Conservation (phyloP, 2,329 filamentous ascomycete species). For the Penicillium sp. region DNA sequence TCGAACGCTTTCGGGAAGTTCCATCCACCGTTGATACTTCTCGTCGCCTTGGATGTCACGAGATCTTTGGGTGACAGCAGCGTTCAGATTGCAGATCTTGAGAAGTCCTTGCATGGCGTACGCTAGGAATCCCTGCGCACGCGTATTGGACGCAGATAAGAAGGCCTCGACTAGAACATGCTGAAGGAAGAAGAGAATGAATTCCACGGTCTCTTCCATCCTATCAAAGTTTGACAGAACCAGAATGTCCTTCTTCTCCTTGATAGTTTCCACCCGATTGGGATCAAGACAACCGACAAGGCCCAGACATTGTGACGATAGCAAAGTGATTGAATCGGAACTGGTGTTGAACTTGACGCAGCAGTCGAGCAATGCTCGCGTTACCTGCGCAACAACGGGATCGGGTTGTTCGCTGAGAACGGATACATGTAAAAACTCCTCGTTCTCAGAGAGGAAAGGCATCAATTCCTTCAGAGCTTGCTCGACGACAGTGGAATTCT, state of each 20-base stretch:
- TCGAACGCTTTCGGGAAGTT: conserved; percentile 73
- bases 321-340: conserved; percentile 66
- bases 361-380: conserved; percentile 81
- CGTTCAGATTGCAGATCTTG: conserved; percentile 71
- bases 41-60: conserved; percentile 59
- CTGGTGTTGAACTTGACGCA: conserved; percentile 75
- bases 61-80: conserved; percentile 54
- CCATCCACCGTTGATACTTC: conserved; percentile 73
- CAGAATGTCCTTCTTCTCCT: conserved; percentile 79
- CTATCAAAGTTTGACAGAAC: conserved; percentile 84
- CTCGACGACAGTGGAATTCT: conserved; percentile 81
- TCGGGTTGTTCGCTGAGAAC: conserved; percentile 83
- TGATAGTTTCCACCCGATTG: conserved; percentile 78
- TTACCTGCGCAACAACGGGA: conserved; percentile 68
- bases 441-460: conserved; percentile 70
- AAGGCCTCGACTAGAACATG: conserved; percentile 90
- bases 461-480: conserved; percentile 78
- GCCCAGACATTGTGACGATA: conserved; percentile 82
- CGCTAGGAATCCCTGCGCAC: conserved; percentile 85
- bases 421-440: conserved; percentile 76
- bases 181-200: conserved; percentile 81
- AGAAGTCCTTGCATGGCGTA: conserved; percentile 94
- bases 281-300: conserved; percentile 89
- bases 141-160: conserved; percentile 83
- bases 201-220: conserved; percentile 77